Conservation (phyloP, 257 asterid genomes). For the Gynochthodes officinalis region DNA sequence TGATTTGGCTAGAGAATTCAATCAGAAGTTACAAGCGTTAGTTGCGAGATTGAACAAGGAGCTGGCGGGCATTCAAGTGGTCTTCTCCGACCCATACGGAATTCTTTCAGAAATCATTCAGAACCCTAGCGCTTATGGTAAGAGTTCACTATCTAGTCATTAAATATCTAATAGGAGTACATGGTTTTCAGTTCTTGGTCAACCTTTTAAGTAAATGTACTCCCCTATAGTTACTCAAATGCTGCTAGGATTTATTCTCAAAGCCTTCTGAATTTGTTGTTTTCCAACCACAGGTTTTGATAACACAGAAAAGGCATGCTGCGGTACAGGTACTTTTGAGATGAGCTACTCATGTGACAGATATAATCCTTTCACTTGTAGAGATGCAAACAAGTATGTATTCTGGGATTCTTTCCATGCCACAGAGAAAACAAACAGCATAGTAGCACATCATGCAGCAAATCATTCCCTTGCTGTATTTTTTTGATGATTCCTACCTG, state of each 20-base stretch:
- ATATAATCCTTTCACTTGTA: slow-evolving; percentile 55
- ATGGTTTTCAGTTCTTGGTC: background rate
- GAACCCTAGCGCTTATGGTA: slow-evolving; percentile 57
- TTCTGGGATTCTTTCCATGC: slow-evolving; percentile 97
- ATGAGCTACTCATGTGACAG: slow-evolving; percentile 64
- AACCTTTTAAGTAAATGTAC: background rate
- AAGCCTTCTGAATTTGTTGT: slow-evolving; percentile 5
- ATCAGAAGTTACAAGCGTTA: slow-evolving; percentile 43
- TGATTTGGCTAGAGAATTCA: slow-evolving; percentile 61
- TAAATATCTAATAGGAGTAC: background rate
- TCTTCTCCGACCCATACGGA: slow-evolving; percentile 68
- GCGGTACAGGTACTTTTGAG: slow-evolving; percentile 86
- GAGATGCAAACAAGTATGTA: slow-evolving; percentile 60
- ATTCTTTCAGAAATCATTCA: slow-evolving; percentile 37
- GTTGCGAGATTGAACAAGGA: slow-evolving; percentile 42
- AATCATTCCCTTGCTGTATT: slow-evolving; percentile 30
- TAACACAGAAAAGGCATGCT: slow-evolving; percentile 50
- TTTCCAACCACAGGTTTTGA: slow-evolving; percentile 53
- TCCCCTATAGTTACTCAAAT: background rate
- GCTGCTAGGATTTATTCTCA: background rate
- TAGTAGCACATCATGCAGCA: slow-evolving; percentile 50
- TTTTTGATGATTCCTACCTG: background rate
- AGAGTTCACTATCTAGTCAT: slow-evolving; percentile 3
- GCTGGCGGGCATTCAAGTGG: slow-evolving; percentile 52
- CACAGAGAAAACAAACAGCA: slow-evolving; percentile 54